Evolutionary conservation across 73 alveolate genomes (phyloP).

Genomic region (Paramecium primaurelia): DNA sequence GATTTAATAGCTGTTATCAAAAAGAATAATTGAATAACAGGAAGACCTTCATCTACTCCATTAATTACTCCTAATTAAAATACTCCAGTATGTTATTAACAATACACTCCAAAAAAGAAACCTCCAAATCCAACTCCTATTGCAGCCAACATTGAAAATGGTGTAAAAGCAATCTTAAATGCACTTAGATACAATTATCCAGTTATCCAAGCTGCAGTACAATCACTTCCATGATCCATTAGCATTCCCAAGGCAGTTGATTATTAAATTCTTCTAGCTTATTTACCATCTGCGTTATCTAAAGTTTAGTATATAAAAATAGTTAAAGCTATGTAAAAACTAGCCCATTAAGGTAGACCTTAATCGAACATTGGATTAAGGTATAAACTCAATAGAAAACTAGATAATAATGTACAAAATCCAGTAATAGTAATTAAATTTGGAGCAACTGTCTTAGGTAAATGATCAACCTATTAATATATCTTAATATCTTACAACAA

Average conservation of each 20-base stretch:
- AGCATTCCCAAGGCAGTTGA: slow-evolving; percentile 75
- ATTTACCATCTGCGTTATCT: slow-evolving; percentile 75
- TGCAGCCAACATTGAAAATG: not conserved
- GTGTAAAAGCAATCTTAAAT: not conserved
- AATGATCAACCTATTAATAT: not conserved
- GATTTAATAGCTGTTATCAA: not conserved
- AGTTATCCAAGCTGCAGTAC: slow-evolving; percentile 64
- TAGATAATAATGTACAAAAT: not conserved
- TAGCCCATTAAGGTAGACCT: slow-evolving; percentile 54
- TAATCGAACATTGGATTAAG: slow-evolving; percentile 39
- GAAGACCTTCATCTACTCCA: slow-evolving; percentile 62
- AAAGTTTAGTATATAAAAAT: slow-evolving; percentile 61
- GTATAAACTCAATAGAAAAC: not conserved
- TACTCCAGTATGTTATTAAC: slow-evolving; percentile 43
- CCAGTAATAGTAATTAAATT: slow-evolving; percentile 47
- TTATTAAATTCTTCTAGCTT: slow-evolving; percentile 67
- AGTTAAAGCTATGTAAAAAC: not conserved
- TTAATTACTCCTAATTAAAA: slow-evolving; percentile 41
- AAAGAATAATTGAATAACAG: slow-evolving; percentile 12
- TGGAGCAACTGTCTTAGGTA: slow-evolving; percentile 46
- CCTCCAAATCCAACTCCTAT: not conserved
- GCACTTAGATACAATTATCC: slow-evolving; percentile 26
- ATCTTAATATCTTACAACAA: not conserved
- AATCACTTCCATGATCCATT: slow-evolving; percentile 78
- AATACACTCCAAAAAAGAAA: slow-evolving; percentile 51